A percentile compares a stretch with the other conserved stretches of the same genome.
These are phyloP conservation scores for Jackrogersella minutella DNA, from an alignment of 495 filamentous ascomycete species.

Conservation along the genomic window DNA sequence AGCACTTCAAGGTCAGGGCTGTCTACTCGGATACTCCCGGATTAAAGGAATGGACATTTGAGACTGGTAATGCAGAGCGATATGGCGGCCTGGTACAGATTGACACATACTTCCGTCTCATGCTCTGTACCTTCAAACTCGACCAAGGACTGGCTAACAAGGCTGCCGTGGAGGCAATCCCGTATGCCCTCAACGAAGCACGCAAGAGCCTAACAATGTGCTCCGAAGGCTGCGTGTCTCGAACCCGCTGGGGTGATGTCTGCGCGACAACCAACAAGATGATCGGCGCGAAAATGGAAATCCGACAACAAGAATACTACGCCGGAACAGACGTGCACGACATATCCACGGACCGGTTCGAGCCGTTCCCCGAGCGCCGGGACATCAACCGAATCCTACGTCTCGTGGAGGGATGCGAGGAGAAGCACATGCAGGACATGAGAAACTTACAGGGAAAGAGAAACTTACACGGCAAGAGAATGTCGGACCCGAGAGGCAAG, in stretches of 20 bases:
- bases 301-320: not conserved
- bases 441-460: too few species aligned
- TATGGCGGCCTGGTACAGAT: conserved; percentile 14
- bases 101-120: conserved; percentile 18
- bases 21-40: not conserved
- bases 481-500: too few species aligned
- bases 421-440: conserved; percentile 15
- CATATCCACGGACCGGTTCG: conserved; percentile 9
- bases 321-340: not conserved
- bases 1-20: conserved; percentile 9
- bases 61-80: not conserved
- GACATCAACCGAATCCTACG: conserved; percentile 12
- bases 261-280: not conserved
- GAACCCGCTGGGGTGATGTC: not conserved
- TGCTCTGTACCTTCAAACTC: conserved; percentile 11
- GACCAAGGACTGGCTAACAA: conserved; percentile 6
- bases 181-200: conserved; percentile 3
- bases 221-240: conserved; percentile 14
- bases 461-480: not conserved
- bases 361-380: conserved; percentile 15
- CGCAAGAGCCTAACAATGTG: conserved; percentile 17
- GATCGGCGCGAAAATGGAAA: not conserved
- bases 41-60: conserved; percentile 8
- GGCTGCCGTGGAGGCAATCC: conserved; percentile 11
- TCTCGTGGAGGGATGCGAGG: conserved; percentile 9